A percentile compares a stretch with the other conserved stretches of the same genome.
phyloP scores from a whole-genome alignment of 1,284 basidiomycete genomes.

The Rhodotorula sp. region DNA sequence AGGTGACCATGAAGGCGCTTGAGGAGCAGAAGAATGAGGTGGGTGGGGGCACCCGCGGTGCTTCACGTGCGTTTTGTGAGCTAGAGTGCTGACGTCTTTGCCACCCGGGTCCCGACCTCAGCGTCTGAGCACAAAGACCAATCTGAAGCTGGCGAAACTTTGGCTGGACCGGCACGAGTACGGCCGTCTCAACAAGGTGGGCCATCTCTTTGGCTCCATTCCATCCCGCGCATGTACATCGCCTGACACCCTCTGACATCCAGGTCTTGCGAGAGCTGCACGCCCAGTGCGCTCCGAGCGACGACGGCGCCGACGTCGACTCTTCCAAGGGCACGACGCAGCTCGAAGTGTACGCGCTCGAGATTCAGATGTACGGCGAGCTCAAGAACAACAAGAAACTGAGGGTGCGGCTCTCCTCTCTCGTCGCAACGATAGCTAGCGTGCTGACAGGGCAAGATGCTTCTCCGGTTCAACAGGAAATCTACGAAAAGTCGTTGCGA shows the following conservation, averaged over 20 bases:
- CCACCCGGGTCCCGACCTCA: constrained; percentile 48
- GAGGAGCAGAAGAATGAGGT: constrained; percentile 96
- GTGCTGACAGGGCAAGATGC: too few relatives aligned
- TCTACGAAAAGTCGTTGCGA: constrained; percentile 89
- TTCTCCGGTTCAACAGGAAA: constrained; percentile 62
- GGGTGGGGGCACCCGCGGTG: constrained; percentile 36
- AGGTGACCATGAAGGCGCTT: constrained; percentile 83
- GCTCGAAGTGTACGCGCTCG: constrained; percentile 96
- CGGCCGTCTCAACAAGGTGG: constrained; percentile 71
- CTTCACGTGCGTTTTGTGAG: background rate
- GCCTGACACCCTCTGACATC: background rate
- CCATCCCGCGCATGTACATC: background rate
- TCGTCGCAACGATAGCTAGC: too few relatives aligned
- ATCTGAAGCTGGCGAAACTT: constrained; percentile 93
- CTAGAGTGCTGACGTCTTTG: background rate
- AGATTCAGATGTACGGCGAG: constrained; percentile 99
- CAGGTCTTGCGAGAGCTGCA: constrained; percentile 55
- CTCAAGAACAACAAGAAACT: constrained; percentile 92
- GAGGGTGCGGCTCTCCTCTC: constrained; percentile 64
- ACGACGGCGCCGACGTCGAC: constrained; percentile 59
- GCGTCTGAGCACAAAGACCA: constrained; percentile 92
- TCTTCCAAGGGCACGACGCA: constrained; percentile 87
- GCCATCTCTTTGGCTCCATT: constrained; percentile 29
- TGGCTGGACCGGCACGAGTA: constrained; percentile 97
- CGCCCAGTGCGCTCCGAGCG: constrained; percentile 52